Evolutionary conservation across 1,284 basidiomycete species (phyloP).

Genomic region (Ceratobasidium sp.): DNA sequence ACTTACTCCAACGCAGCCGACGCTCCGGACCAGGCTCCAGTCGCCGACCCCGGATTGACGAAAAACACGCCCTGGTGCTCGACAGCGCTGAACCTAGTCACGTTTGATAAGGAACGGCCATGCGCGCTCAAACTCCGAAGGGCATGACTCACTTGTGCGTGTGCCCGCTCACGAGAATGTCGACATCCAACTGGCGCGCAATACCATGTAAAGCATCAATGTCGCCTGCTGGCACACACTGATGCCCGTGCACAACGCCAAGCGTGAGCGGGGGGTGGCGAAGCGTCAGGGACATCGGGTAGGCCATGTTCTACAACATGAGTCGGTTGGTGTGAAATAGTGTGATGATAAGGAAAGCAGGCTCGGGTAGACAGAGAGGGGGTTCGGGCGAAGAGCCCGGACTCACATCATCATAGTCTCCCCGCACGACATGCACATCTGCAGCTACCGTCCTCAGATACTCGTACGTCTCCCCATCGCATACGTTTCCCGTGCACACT

Average conservation of each 20-base stretch:
- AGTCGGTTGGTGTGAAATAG: slow-evolving; percentile 19
- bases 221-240: slow-evolving; percentile 92
- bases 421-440: slow-evolving; percentile 91
- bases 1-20: slow-evolving; percentile 66
- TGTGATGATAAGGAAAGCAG: neutral
- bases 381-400: neutral
- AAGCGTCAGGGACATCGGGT: slow-evolving; percentile 86
- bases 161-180: slow-evolving; percentile 92
- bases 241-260: slow-evolving; percentile 94
- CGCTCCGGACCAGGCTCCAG: slow-evolving; percentile 90
- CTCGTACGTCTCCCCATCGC: slow-evolving; percentile 96
- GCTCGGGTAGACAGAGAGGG: neutral
- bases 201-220: slow-evolving; percentile 87
- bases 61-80: slow-evolving; percentile 94
- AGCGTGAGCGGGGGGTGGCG: slow-evolving; percentile 90
- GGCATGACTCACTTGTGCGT: slow-evolving; percentile 82
- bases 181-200: slow-evolving; percentile 95
- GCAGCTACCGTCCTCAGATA: slow-evolving; percentile 97
- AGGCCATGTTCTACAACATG: slow-evolving; percentile 66
- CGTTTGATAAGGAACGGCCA: neutral
- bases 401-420: slow-evolving; percentile 94
- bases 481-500: slow-evolving; percentile 96
- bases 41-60: slow-evolving; percentile 95
- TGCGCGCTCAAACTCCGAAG: neutral
- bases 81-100: slow-evolving; percentile 87